Conservation (phyloP, 2,329 filamentous ascomycete genomes). For the Calonectria pseudoreteaudii region DNA sequence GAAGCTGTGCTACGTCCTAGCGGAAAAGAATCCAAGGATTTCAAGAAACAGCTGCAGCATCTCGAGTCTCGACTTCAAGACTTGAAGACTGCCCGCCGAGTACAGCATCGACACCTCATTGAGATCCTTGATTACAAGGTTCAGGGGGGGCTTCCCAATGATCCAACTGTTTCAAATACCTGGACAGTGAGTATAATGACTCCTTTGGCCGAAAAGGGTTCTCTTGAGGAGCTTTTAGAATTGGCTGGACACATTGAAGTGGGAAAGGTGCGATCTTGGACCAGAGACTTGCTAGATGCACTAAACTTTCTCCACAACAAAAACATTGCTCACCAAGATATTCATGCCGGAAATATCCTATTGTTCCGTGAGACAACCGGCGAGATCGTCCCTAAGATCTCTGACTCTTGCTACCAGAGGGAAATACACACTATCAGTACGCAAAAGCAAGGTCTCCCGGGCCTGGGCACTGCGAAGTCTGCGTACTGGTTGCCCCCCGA, state of each 20-base stretch:
- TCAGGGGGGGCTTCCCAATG: slow-evolving; percentile 61
- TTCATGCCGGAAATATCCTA: slow-evolving; percentile 84
- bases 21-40: slow-evolving; percentile 68
- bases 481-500: slow-evolving; percentile 89
- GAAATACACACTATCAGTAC: slow-evolving; percentile 72
- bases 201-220: slow-evolving; percentile 84
- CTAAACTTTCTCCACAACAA: slow-evolving; percentile 88
- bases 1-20: slow-evolving; percentile 71
- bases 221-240: slow-evolving; percentile 84
- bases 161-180: slow-evolving; percentile 49
- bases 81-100: slow-evolving; percentile 77
- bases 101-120: slow-evolving; percentile 82
- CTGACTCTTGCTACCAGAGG: slow-evolving; percentile 78
- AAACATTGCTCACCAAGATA: slow-evolving; percentile 84
- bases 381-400: slow-evolving; percentile 78
- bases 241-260: slow-evolving; percentile 80
- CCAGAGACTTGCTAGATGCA: slow-evolving; percentile 90
- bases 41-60: slow-evolving; percentile 81
- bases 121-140: slow-evolving; percentile 88
- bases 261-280: slow-evolving; percentile 86
- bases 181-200: slow-evolving; percentile 84
- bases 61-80: slow-evolving; percentile 82
- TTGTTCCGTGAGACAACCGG: slow-evolving; percentile 77
- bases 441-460: slow-evolving; percentile 64
- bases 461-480: slow-evolving; percentile 74